Evolutionary conservation across 1,284 basidiomycete species (phyloP), one percentile per base, ranked within the genome.

Genomic region (Boletus smithii): DNA sequence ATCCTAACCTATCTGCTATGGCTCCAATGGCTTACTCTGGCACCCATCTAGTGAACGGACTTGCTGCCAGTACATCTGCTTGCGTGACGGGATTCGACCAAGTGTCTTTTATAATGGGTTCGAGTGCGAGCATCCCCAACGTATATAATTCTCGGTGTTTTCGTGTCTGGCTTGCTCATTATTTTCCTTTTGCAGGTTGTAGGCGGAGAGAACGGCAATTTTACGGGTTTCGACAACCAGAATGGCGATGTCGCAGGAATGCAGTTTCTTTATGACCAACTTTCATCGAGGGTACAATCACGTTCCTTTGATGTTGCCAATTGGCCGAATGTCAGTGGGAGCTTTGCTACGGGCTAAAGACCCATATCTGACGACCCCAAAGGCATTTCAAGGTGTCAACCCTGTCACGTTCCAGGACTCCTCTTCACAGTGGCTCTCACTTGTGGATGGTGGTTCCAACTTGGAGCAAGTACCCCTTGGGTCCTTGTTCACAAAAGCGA

Each of bases 41-140:
- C 10, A 86, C 85, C 0, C 71, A 74, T 51, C 62, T 86, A 11
- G 59, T 62, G 13, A 73, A 81, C 48, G 79, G 80, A 7, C 61
- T 65, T 48, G 73, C 81, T 2, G 62, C 61, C 14, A 78, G 77
- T 52, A 59, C 69, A 3, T 76, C 77, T 3, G 63, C 74, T 3
- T 88, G 85, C 56, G 79, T 84, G 13, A 75, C 72, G 3, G 77
- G 76, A 8, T 86, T 86, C 53, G 84, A 87, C 55, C 77, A 85
- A 57, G 80, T 76, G 0, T 75, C 75, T 0, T 85, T 84, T 57
- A 57, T 85, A 31, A 82, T 84, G 75, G 82, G 82, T 8, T 76
- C 76, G 6, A 82, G 79, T 50, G 76, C 83, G 20, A 82, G 76
- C 60, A 58, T 83, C 29, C 85, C 85, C 66, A 81, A 81, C 54